Base-by-base conservation (phyloP, 2,329 filamentous ascomycete genomes). In the Claviceps citrina region DNA sequence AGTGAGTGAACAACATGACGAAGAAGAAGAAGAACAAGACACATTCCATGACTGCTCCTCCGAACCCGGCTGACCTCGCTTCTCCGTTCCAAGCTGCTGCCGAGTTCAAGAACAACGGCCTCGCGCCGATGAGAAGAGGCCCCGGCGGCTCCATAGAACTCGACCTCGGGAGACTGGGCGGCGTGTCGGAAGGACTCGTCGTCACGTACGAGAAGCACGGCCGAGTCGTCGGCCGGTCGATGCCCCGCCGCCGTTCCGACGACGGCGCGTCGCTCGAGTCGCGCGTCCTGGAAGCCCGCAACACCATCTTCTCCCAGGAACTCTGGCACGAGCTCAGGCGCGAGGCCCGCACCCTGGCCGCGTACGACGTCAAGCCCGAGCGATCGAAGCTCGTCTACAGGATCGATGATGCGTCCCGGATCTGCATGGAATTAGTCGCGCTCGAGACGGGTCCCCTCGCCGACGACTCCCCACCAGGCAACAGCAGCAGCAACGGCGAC, bases 321-420 rank as follows among this genome's bases (percentile, higher is more conserved):
- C 64, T 98, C 2, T 95, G 86, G 71, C 78, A 93, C 49, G 91
- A 98, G 59, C 67, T 96, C 44, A 78, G 80, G 39, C 73, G 84
- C 15, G 91, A 98, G 60, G 78, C 82, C 0, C 79, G 86, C 13
- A 70, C 70, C 0, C 65, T 94, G 18, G 69, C 79, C 3, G 76
- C 78, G 9, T 78, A 83, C 44, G 75, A 79, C 8, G 78, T 95
- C 10, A 71, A 70, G 20, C 71, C 78, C 12, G 68, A 74, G 27
- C 75, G 70, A 12, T 63, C 72, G 20, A 61, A 67, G 3, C 66
- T 85, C 31, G 64, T 66, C 8, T 74, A 76, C 50, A 62, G 67
- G 3, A 56, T 75, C 1, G 65, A 68, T n/a, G 51, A 65, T 1
- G 58, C 65, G 3, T 67, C 69, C n/a, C 59, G 49, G 31, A 62